Conservation (phyloP, 345 rosid genomes). For the Populus deltoides region DNA sequence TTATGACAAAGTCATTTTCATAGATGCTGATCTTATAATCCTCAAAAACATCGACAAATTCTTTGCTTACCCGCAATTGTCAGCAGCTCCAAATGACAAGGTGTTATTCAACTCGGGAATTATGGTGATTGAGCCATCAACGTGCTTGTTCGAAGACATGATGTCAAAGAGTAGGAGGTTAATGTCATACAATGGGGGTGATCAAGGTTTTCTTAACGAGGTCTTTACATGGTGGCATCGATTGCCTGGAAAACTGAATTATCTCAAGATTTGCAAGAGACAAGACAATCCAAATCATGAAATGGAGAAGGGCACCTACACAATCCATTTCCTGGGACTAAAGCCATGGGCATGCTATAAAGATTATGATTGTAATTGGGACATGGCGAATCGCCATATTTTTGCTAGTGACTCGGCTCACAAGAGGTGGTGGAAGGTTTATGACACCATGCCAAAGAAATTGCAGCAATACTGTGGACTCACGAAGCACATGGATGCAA, state of each 20-base stretch:
- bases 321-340: slow-evolving; percentile 67
- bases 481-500: slow-evolving; percentile 31
- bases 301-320: slow-evolving; percentile 17
- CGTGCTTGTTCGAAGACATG: slow-evolving; percentile 56
- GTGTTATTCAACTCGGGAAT: slow-evolving; percentile 70
- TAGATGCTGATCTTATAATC: slow-evolving; percentile 65
- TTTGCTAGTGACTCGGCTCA: slow-evolving; percentile 71
- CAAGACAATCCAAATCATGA: slow-evolving; percentile 9
- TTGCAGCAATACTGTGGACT: slow-evolving; percentile 59
- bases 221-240: slow-evolving; percentile 88
- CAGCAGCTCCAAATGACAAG: slow-evolving; percentile 48
- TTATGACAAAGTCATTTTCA: slow-evolving; percentile 64
- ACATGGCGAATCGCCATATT: slow-evolving; percentile 19
- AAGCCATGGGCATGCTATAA: slow-evolving; percentile 94
- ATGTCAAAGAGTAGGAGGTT: slow-evolving; percentile 40
- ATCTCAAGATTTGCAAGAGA: slow-evolving; percentile 38
- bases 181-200: slow-evolving; percentile 75
- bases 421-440: slow-evolving; percentile 64
- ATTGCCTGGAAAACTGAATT: slow-evolving; percentile 48
- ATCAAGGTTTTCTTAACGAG: slow-evolving; percentile 85
- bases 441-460: slow-evolving; percentile 55
- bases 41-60: slow-evolving; percentile 51
- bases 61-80: slow-evolving; percentile 61
- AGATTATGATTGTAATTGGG: slow-evolving; percentile 97
- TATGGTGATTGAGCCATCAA: slow-evolving; percentile 84